Base-by-base conservation (phyloP, 2,329 filamentous ascomycete species). In the Trichothecium roseum region DNA sequence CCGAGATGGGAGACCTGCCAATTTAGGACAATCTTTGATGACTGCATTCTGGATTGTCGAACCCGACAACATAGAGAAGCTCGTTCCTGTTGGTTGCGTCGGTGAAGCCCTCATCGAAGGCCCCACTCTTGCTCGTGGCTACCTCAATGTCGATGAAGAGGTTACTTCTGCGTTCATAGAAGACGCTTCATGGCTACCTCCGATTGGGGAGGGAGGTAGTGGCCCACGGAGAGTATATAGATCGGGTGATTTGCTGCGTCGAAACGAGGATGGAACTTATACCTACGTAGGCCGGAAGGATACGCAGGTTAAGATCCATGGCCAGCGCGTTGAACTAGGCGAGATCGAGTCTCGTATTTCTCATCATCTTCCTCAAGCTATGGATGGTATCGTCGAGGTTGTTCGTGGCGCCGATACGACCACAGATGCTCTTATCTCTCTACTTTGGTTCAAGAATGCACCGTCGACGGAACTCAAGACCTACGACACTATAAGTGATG, bases 131-230 rank as follows among this genome's bases (percentile, higher is more conserved):
- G 36, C 30, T 5, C 10, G 32, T 7, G 69, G 69, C 18, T 77
- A 77, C 39, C 52, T 74, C 24, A 66, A 68, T 38, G 65, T 74
- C 28, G 53, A 55, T 1, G 56, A 61, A 34, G 70, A 69, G 46
- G 74, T 71, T 0, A 55, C 54, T 9, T 59, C 57, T 18, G 60
- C 57, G 1, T 77, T 76, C 41, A 62, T 77, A 16, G n/a, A 15
- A 6, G 14, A 45, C 13, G 26, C 36, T 22, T n/a, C 10, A 3
- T 38, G 36, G 36, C 12, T 10, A 17, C 32, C 48, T 56, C 8
- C 26, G 4, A n/a, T n/a, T n/a, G n/a, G n/a, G n/a, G n/a, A n/a
- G n/a, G n/a, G n/a, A n/a, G n/a, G n/a, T n/a, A n/a, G n/a, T n/a
- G 6, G 9, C 9, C 4, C 32, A 43, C 4, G 49, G 50, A 8